Percentiles rank a stretch among this genome's conserved stretches.
Conservation (phyloP, 2,329 filamentous ascomycete species). For the Thelonectria rubi region DNA sequence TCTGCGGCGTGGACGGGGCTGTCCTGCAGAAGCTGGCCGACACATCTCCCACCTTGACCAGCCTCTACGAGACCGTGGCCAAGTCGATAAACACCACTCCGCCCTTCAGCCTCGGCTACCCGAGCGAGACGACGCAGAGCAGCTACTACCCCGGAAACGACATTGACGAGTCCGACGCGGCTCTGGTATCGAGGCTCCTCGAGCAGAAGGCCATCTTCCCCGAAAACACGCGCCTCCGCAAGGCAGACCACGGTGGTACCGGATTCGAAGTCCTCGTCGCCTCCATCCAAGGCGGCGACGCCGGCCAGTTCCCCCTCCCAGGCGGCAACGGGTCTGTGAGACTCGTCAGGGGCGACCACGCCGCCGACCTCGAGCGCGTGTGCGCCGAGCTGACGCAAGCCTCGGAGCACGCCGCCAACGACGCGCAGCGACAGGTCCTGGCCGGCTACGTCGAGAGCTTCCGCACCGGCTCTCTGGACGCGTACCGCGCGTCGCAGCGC, state of each 20-base stretch:
- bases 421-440: slow-evolving; percentile 61
- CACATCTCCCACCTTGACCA: slow-evolving; percentile 33
- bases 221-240: slow-evolving; percentile 65
- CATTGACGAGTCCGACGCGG: slow-evolving; percentile 63
- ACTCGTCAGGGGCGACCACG: slow-evolving; percentile 63
- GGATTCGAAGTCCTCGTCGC: slow-evolving; percentile 59
- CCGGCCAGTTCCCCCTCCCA: slow-evolving; percentile 7
- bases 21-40: slow-evolving; percentile 55
- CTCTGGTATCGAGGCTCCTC: slow-evolving; percentile 59
- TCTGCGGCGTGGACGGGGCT: slow-evolving; percentile 56
- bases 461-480: slow-evolving; percentile 61
- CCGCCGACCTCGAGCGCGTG: slow-evolving; percentile 59
- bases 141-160: slow-evolving; percentile 63
- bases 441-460: slow-evolving; percentile 64
- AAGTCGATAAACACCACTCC: slow-evolving; percentile 58
- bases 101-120: slow-evolving; percentile 65
- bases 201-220: slow-evolving; percentile 60
- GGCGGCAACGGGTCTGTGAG: slow-evolving; percentile 10
- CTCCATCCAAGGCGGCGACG: slow-evolving; percentile 37
- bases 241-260: slow-evolving; percentile 36
- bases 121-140: slow-evolving; percentile 60
- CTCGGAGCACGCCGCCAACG: slow-evolving; percentile 59
- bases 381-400: slow-evolving; percentile 58
- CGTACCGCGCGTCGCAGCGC: slow-evolving; percentile 63
- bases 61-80: slow-evolving; percentile 49